A percentile compares a stretch with the other conserved stretches of the same genome.
Evolutionary conservation across 441 rosid genomes (phyloP).

Genomic region (Jatropha multifida): DNA sequence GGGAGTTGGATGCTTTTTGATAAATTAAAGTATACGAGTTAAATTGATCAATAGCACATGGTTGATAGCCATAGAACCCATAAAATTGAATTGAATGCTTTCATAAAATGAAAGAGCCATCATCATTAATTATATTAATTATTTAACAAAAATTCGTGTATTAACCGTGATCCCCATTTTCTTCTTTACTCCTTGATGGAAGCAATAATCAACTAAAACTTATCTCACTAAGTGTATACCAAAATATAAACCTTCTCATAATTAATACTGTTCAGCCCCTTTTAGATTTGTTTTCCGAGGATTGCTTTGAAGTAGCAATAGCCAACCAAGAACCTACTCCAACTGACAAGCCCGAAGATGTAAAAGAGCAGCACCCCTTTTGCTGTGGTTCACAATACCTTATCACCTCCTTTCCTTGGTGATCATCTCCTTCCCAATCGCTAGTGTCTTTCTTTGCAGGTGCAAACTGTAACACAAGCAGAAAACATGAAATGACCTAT

Average conservation of each 20-base stretch:
- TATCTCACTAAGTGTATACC: background rate
- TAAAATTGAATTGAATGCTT: too few species aligned
- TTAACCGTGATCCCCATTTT: background rate
- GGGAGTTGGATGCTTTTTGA: too few species aligned
- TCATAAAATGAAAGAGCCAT: too few species aligned
- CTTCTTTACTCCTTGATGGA: background rate
- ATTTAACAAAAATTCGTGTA: background rate
- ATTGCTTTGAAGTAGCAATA: conserved; percentile 29
- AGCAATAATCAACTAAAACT: background rate
- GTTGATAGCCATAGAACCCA: too few species aligned
- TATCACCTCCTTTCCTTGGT: conserved; percentile 16
- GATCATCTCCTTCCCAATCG: conserved; percentile 20
- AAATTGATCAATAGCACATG: too few species aligned
- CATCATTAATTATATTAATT: background rate
- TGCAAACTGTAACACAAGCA: conserved; percentile 25
- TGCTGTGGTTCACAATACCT: conserved; percentile 19
- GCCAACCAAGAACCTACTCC: conserved; percentile 39
- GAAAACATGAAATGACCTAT: background rate
- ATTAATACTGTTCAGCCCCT: conserved; percentile 13
- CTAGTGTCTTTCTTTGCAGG: conserved; percentile 22
- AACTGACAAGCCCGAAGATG: conserved; percentile 25
- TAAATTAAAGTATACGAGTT: too few species aligned
- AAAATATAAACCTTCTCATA: background rate
- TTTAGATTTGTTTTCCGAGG: conserved; percentile 24
- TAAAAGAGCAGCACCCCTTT: conserved; percentile 18